phyloP scores from a whole-genome alignment of 306 rosid species.

The Cucumis cinereus region DNA sequence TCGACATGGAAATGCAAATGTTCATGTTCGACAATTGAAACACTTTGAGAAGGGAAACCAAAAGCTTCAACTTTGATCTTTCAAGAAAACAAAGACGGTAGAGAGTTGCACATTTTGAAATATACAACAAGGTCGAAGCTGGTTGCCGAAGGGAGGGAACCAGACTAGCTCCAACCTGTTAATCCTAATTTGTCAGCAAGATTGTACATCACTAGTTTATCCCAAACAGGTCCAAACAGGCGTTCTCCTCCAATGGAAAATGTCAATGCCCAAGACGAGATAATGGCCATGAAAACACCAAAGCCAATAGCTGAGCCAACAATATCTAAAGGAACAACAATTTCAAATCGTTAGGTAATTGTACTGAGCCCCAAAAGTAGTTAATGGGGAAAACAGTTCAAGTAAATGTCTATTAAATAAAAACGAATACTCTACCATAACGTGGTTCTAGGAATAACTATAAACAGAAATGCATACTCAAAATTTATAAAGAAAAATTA shows the following conservation, averaged over 20 bases:
- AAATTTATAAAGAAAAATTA: not conserved
- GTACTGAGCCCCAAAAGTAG: not conserved
- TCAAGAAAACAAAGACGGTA: not conserved
- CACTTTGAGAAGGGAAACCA: not conserved
- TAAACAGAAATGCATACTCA: not conserved
- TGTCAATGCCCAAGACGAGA: constrained; percentile 78
- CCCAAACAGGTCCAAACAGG: constrained; percentile 78
- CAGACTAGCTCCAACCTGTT: constrained; percentile 63
- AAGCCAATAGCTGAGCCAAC: constrained; percentile 71
- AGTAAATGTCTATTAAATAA: not conserved
- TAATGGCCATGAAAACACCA: constrained; percentile 35
- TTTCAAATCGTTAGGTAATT: constrained; percentile 5
- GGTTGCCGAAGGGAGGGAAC: not conserved
- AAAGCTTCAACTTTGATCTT: not conserved
- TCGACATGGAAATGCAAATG: not conserved
- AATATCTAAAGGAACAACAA: constrained; percentile 32
- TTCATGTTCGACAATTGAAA: not conserved
- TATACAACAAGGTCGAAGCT: not conserved
- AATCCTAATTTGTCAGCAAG: constrained; percentile 79
- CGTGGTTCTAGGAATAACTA: not conserved
- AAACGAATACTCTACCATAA: not conserved
- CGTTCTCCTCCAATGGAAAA: constrained; percentile 71
- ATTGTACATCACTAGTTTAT: constrained; percentile 76
- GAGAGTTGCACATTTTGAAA: not conserved
- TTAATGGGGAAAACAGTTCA: not conserved